Evolutionary conservation across 305 asterid genomes (phyloP).

Genomic region (Fraxinus velutina): DNA sequence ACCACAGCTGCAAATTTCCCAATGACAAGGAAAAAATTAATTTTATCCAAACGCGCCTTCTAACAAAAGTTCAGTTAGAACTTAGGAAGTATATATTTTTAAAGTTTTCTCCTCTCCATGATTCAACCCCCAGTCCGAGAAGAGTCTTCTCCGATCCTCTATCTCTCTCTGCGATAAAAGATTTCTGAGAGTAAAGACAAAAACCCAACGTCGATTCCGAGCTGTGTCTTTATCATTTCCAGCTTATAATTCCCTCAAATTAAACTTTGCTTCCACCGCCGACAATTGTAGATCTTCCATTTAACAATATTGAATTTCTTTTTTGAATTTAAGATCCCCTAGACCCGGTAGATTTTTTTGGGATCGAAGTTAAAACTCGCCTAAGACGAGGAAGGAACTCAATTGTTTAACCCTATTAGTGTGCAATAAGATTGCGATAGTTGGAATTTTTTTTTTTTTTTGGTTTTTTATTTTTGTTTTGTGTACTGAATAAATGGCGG

Average conservation of each 20-base stretch:
- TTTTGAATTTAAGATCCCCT: constrained; percentile 10
- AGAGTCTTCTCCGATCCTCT: constrained; percentile 21
- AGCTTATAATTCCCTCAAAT: neutral
- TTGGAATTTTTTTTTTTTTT: neutral
- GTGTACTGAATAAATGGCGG: constrained; percentile 35
- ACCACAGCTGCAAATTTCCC: neutral
- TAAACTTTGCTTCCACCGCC: constrained; percentile 15
- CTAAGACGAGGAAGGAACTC: neutral
- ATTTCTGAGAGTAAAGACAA: constrained; percentile 5
- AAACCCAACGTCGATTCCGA: neutral
- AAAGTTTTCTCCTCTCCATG: neutral
- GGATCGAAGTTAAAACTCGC: constrained; percentile 15
- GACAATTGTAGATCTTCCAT: constrained; percentile 24
- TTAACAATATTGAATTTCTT: neutral
- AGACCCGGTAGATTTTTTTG: constrained; percentile 5
- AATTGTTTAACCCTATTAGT: constrained; percentile 21
- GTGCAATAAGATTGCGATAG: constrained; percentile 36
- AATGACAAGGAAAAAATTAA: neutral
- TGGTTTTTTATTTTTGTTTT: constrained; percentile 8
- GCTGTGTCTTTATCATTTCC: neutral
- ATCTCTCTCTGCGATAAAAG: constrained; percentile 23
- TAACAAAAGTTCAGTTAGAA: neutral
- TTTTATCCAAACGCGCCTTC: neutral
- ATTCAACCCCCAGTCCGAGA: constrained; percentile 36
- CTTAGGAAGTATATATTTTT: too few species aligned